phyloP scores from a whole-genome alignment of 495 filamentous ascomycete species.

The Cercophora scortea region DNA sequence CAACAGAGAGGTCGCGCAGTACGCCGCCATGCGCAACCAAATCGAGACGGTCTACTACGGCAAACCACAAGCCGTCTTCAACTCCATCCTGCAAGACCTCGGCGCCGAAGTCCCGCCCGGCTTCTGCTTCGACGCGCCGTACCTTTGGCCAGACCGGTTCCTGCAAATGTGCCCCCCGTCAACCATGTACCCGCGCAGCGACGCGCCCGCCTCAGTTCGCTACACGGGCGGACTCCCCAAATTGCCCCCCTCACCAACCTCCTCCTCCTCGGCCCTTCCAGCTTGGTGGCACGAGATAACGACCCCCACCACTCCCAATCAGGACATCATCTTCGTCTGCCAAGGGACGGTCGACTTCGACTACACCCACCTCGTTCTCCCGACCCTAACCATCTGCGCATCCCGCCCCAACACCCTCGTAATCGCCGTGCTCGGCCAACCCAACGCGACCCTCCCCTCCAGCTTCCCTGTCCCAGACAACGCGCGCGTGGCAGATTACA shows the following conservation, averaged over 20 bases:
- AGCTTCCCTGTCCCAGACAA: constrained; percentile 12
- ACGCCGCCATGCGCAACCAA: not conserved
- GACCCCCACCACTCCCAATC: not conserved
- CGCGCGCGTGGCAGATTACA: constrained; percentile 21
- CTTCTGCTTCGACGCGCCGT: not conserved
- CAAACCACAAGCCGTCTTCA: not conserved
- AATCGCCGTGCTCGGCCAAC: constrained; percentile 24
- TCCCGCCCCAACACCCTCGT: constrained; percentile 10
- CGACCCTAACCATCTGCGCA: not conserved
- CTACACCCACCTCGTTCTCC: not conserved
- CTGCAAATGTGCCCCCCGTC: not conserved
- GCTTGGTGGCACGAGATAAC: not conserved
- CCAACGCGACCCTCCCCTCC: constrained; percentile 13
- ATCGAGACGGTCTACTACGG: not conserved
- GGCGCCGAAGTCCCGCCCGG: not conserved
- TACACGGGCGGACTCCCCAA: not conserved
- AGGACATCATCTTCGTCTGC: not conserved
- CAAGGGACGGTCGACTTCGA: not conserved
- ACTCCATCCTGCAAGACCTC: not conserved
- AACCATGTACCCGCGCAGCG: not conserved
- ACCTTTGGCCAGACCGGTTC: not conserved
- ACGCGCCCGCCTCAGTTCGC: not conserved
- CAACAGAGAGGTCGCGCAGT: not conserved
- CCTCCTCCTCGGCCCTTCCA: not conserved
- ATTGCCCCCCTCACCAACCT: not conserved